These are phyloP conservation scores for Vachellia collinsii DNA, from an alignment of 306 rosid species.

Conservation along the genomic window DNA sequence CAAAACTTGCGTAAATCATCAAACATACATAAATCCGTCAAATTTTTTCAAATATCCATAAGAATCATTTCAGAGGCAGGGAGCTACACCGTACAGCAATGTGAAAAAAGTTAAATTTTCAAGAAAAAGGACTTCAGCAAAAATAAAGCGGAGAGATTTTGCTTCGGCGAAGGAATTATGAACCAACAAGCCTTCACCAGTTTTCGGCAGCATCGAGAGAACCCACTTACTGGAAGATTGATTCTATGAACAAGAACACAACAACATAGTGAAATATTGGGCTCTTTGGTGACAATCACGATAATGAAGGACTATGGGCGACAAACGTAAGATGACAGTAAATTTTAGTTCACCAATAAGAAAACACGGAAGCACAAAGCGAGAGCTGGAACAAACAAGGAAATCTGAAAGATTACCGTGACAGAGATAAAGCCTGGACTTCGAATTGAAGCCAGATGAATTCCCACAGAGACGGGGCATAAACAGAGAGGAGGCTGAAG, in stretches of 20 bases:
- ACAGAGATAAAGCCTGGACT: background rate
- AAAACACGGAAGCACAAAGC: background rate
- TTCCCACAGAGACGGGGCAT: background rate
- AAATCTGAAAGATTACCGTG: constrained; percentile 30
- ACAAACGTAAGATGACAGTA: background rate
- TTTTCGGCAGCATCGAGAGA: background rate
- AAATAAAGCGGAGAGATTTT: background rate
- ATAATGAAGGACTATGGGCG: background rate
- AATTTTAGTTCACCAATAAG: background rate
- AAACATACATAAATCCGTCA: constrained; percentile 15
- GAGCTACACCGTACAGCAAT: constrained; percentile 1
- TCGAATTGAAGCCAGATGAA: constrained; percentile 17
- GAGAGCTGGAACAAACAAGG: background rate
- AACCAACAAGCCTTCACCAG: background rate
- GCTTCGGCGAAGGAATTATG: background rate
- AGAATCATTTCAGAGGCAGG: background rate
- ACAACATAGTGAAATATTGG: background rate
- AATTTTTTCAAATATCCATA: background rate
- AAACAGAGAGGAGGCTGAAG: background rate
- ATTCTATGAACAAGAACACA: background rate
- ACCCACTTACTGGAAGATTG: background rate
- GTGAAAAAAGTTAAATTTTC: constrained; percentile 18
- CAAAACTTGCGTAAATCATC: background rate
- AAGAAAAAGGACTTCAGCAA: background rate
- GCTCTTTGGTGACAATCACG: background rate